A percentile compares a stretch with the other conserved stretches of the same genome.
Evolutionary conservation across 345 rosid species (phyloP).

Genomic region (Laguncularia racemosa): DNA sequence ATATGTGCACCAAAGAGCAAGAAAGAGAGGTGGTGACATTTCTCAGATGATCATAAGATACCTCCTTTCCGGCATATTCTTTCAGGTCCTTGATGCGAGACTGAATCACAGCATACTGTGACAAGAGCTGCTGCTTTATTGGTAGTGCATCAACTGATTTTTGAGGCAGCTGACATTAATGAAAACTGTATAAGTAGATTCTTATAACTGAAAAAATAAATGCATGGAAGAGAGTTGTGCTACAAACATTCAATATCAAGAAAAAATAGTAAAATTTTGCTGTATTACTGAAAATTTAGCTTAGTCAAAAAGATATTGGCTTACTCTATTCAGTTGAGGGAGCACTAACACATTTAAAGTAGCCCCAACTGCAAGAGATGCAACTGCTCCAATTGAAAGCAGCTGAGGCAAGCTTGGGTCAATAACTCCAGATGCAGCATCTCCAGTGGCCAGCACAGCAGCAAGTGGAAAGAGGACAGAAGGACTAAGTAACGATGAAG

Average conservation of each 20-base stretch:
- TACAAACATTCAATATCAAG: too few relatives aligned
- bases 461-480: constrained; percentile 57
- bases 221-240: too few relatives aligned
- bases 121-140: constrained; percentile 75
- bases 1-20: background rate
- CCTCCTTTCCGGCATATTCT: constrained; percentile 84
- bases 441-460: constrained; percentile 78
- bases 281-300: too few relatives aligned
- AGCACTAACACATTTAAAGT: constrained; percentile 52
- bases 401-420: constrained; percentile 86
- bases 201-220: too few relatives aligned
- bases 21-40: background rate
- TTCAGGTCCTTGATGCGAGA: constrained; percentile 78
- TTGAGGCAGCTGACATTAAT: constrained; percentile 69
- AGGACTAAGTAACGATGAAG: constrained; percentile 46
- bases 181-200: constrained; percentile 1
- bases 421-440: constrained; percentile 78
- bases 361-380: constrained; percentile 69
- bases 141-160: constrained; percentile 54
- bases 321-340: constrained; percentile 69
- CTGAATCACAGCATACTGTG: constrained; percentile 81
- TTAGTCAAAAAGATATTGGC: background rate
- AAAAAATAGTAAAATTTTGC: too few relatives aligned
- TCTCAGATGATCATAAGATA: constrained; percentile 9
- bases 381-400: constrained; percentile 64